Percentiles rank a stretch among this genome's conserved stretches.
These are phyloP conservation scores for Coelastrella sp. DNA, from an alignment of 139 green algal genomes.

Conservation along the genomic window DNA sequence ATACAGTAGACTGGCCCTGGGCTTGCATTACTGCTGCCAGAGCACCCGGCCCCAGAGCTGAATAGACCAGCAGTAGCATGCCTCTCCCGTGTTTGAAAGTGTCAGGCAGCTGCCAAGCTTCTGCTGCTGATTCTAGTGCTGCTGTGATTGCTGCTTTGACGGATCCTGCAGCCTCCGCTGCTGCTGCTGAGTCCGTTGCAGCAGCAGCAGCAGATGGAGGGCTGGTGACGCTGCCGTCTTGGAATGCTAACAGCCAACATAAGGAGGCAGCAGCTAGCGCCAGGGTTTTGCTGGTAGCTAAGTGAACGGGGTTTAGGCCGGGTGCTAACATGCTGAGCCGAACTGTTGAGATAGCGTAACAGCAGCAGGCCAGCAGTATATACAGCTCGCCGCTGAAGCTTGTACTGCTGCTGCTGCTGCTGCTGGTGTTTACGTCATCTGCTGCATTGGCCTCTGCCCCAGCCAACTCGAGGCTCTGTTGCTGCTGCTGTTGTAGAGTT, in stretches of 20 bases:
- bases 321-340: constrained; percentile 59
- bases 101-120: constrained; percentile 23
- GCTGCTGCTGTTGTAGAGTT: constrained; percentile 1
- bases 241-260: constrained; percentile 43
- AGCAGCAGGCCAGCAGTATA: constrained; percentile 57
- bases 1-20: constrained; percentile 46
- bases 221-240: constrained; percentile 11
- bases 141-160: not conserved
- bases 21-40: constrained; percentile 62
- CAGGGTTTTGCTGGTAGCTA: constrained; percentile 67
- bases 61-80: constrained; percentile 54
- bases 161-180: constrained; percentile 12
- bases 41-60: constrained; percentile 59
- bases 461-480: not conserved
- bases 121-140: constrained; percentile 15
- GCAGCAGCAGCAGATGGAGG: not conserved
- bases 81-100: not conserved
- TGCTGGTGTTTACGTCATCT: not conserved
- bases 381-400: constrained; percentile 48
- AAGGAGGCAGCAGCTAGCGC: constrained; percentile 40
- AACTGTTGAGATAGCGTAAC: constrained; percentile 54
- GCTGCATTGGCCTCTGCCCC: not conserved
- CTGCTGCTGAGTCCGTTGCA: not conserved
- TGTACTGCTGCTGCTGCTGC: constrained; percentile 42
- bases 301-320: constrained; percentile 47